Evolutionary conservation across 2,329 filamentous ascomycete species (phyloP), one percentile per base, ranked within the genome.

Genomic region (Talaromyces sp.): DNA sequence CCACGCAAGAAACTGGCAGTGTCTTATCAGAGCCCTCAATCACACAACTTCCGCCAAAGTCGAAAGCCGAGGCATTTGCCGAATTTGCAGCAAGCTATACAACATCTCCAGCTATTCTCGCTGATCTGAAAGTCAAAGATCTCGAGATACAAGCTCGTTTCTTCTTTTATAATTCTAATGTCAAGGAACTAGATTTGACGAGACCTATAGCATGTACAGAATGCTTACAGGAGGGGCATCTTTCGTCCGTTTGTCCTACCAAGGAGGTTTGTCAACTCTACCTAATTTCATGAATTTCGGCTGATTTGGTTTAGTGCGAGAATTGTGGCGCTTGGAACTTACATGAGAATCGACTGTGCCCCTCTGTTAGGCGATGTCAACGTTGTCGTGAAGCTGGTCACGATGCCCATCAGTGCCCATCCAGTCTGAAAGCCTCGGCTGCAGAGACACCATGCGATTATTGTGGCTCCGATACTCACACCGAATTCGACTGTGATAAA

Each of bases 361-460:
- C 79, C 19, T 69, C 72, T 27, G 78, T 78, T 72, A 71, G 74
- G 65, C 72, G 79, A 67, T 82, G 80, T 68, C 72, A 76, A 58
- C 87, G 86, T 71, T 92, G 90, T 74, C 83, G 81, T 57, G 85
- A 88, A 73, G 78, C 84, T 50, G 89, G 89, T 10, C 90, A 92
- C 70, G 69, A 71, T 60, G 75, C 77, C 19, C 69, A 74, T 0
- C 69, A 76, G 8, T 92, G 89, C 71, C 70, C 75, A 1, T 86
- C 89, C 67, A 86, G 86, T 66, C 79, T 90, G 16, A 82, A 82
- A 67, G 81, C 81, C 16, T 86, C 88, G 63, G 81, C 82, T 31
- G 64, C 68, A n/a, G 77, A 80, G 24, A 77, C 83, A 56, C 82
- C 83, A 2, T 92, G 90, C 72, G 84, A 85, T 11, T 78, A 87